Evolutionary conservation across 2,329 filamentous ascomycete species (phyloP).

Genomic region (Trichoderma atroviride): DNA sequence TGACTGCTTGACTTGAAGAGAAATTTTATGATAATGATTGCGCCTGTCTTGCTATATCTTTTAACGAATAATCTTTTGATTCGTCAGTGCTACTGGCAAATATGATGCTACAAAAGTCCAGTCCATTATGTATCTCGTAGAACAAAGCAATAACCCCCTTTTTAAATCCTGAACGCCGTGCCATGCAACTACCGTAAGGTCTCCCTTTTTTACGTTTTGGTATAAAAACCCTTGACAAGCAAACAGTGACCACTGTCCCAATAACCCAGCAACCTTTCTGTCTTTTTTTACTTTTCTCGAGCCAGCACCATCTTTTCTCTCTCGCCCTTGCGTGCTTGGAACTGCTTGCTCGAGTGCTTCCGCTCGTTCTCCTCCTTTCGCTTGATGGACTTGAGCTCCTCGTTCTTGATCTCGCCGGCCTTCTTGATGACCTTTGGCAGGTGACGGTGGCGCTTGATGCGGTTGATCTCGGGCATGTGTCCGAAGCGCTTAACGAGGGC

Average conservation of each 20-base stretch:
- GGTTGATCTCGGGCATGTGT: slow-evolving; percentile 94
- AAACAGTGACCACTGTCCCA: neutral
- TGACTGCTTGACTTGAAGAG: neutral
- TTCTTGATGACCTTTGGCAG: slow-evolving; percentile 94
- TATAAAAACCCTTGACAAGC: neutral
- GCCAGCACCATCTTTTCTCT: slow-evolving; percentile 91
- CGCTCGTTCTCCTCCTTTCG: slow-evolving; percentile 91
- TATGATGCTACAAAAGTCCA: neutral
- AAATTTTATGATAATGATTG: neutral
- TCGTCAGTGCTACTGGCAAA: neutral
- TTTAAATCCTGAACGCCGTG: slow-evolving; percentile 37
- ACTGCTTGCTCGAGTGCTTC: slow-evolving; percentile 84
- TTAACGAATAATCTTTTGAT: neutral
- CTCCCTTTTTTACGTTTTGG: neutral
- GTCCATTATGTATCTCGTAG: neutral
- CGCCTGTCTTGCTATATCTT: neutral
- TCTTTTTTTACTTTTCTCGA: slow-evolving; percentile 52
- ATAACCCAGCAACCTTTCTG: neutral
- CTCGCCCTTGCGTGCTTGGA: slow-evolving; percentile 72
- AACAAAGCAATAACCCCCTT: neutral
- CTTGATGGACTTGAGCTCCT: slow-evolving; percentile 87
- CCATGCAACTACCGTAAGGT: slow-evolving; percentile 35
- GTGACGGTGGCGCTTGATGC: slow-evolving; percentile 90
- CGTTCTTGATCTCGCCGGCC: slow-evolving; percentile 89
- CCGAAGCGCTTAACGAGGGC: slow-evolving; percentile 80